Evolutionary conservation across 1,139 yeast genomes (phyloP).

Genomic region (Nadsonia commutata): DNA sequence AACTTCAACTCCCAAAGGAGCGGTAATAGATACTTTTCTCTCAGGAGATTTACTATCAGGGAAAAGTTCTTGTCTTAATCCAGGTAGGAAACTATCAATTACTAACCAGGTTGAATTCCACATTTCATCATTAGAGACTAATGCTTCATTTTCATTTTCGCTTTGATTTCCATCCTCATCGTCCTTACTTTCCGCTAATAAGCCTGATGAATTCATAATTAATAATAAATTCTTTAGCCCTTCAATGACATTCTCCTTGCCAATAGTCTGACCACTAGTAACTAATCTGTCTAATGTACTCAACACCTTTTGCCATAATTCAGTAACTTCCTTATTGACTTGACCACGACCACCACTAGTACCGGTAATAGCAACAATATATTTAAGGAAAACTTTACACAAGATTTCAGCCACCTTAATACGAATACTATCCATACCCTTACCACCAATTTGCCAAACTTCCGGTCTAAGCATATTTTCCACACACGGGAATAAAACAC

Average conservation of each 20-base stretch:
- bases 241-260: slow-evolving; percentile 47
- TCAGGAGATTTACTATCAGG: slow-evolving; percentile 3
- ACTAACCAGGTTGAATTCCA: slow-evolving; percentile 31
- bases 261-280: slow-evolving; percentile 26
- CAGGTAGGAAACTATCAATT: slow-evolving; percentile 33
- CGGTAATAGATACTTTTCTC: too few relatives aligned
- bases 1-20: too few relatives aligned
- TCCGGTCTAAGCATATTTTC: slow-evolving; percentile 53
- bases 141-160: slow-evolving; percentile 25
- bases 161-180: slow-evolving; percentile 11
- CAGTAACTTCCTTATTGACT: slow-evolving; percentile 22
- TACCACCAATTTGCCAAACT: slow-evolving; percentile 47
- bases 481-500: slow-evolving; percentile 62
- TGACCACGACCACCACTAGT: slow-evolving; percentile 21
- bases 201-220: slow-evolving; percentile 27
- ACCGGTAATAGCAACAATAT: slow-evolving; percentile 23
- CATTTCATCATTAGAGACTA: slow-evolving; percentile 17
- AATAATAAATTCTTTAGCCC: slow-evolving; percentile 43
- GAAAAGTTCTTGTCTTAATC: slow-evolving; percentile 23
- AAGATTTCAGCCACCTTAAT: slow-evolving; percentile 50
- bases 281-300: slow-evolving; percentile 35
- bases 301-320: slow-evolving; percentile 32
- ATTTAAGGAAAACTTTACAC: slow-evolving; percentile 60
- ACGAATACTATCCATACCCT: slow-evolving; percentile 52
- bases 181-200: slow-evolving; percentile 9